Evolutionary conservation across 2,329 filamentous ascomycete species (phyloP).

Genomic region (Arthrinium phaeospermum): DNA sequence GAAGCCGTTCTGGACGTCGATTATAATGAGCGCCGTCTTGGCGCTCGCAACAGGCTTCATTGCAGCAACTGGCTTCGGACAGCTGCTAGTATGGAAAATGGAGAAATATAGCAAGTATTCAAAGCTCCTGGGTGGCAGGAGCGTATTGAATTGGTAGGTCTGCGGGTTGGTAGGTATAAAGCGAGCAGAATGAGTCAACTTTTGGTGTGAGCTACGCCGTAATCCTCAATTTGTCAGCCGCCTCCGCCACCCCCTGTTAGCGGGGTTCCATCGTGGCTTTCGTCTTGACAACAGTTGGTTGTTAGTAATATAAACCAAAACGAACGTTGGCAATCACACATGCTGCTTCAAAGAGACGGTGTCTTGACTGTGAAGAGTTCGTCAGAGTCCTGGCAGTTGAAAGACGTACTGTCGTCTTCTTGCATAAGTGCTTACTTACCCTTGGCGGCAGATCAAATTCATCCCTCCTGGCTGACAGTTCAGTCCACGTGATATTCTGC

Average conservation of each 20-base stretch:
- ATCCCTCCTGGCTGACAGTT: no score
- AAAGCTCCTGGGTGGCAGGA: not conserved
- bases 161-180: not conserved
- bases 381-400: no score
- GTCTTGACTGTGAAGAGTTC: no score
- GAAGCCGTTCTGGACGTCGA: constrained; percentile 54
- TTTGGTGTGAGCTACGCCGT: not conserved
- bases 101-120: not conserved
- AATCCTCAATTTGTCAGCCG: not conserved
- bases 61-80: not conserved
- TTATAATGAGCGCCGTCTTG: constrained; percentile 51
- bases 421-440: no score
- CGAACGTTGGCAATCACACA: no score
- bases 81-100: no score
- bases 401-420: no score
- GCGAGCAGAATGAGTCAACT: not conserved
- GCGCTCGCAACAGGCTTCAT: constrained; percentile 29
- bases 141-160: not conserved
- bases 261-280: no score
- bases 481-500: no score
- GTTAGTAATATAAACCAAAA: not conserved
- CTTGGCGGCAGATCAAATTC: no score
- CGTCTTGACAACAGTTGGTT: no score
- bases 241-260: not conserved
- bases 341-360: no score